Evolutionary conservation across 169 alveolate genomes (phyloP), one percentile per base, ranked within the genome.

Genomic region (Eimeria falciformis): DNA sequence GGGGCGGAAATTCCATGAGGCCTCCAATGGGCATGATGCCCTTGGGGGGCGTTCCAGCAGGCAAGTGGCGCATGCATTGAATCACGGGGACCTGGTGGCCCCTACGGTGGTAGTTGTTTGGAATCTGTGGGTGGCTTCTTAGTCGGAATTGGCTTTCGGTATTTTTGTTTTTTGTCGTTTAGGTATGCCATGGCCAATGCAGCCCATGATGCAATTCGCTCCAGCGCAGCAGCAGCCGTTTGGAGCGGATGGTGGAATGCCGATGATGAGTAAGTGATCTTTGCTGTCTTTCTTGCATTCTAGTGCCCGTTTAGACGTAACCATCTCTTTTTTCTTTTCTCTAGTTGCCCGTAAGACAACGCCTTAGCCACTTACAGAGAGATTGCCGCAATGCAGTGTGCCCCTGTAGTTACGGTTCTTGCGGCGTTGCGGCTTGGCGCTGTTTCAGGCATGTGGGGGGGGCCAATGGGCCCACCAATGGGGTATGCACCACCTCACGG

Each of bases 371-470:
- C n/a, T n/a, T n/a, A n/a, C n/a, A n/a, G n/a, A n/a, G n/a, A n/a
- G n/a, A n/a, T n/a, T n/a, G n/a, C n/a, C n/a, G n/a, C n/a, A n/a
- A n/a, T n/a, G n/a, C n/a, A n/a, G n/a, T n/a, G n/a, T n/a, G n/a
- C n/a, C n/a, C n/a, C n/a, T n/a, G n/a, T n/a, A n/a, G n/a, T n/a
- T n/a, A n/a, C n/a, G n/a, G n/a, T n/a, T n/a, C n/a, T n/a, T n/a
- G n/a, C n/a, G n/a, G n/a, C n/a, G n/a, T n/a, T n/a, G n/a, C n/a
- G n/a, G n/a, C n/a, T n/a, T 50, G 58, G 21, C 14, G 58, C 58
- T 50, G 58, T 14, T 50, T 7, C 71, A 58, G 71, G 71, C 71
- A 58, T 58, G 71, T 58, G 71, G 71, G 71, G 71, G 27, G 71
- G 29, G 9, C 71, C 71, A 14, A 58, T 58, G 71, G 71, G 33